Conservation (phyloP, 805 yeast genomes). For the Lipomyces orientalis region DNA sequence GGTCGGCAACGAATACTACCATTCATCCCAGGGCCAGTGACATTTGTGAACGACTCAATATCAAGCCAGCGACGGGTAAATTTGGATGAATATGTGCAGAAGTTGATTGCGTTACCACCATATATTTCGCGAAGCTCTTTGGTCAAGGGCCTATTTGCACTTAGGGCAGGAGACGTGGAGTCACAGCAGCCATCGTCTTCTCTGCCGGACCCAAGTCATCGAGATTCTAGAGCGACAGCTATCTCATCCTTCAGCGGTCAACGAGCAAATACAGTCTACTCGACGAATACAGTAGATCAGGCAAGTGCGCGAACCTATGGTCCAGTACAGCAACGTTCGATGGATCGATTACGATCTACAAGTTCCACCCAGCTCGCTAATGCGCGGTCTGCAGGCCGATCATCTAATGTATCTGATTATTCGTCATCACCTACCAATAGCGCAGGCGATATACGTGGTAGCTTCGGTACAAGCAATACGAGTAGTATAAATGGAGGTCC, state of each 20-base stretch:
- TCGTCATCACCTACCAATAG: conserved; percentile 21
- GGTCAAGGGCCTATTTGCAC: conserved; percentile 73
- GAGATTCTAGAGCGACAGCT: conserved; percentile 9
- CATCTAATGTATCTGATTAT: conserved; percentile 7
- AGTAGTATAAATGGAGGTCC: conserved; percentile 13
- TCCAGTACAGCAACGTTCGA: conserved; percentile 11
- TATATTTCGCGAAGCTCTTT: conserved; percentile 53
- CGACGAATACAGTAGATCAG: neutral
- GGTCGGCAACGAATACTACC: conserved; percentile 83
- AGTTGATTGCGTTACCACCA: conserved; percentile 71
- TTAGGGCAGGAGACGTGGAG: conserved; percentile 69
- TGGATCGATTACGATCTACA: conserved; percentile 19
- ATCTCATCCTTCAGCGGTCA: neutral
- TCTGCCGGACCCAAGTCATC: conserved; percentile 45
- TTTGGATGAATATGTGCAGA: conserved; percentile 61
- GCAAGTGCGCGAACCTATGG: conserved; percentile 5
- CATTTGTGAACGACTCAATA: conserved; percentile 82
- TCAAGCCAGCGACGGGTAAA: conserved; percentile 61
- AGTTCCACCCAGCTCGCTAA: conserved; percentile 4
- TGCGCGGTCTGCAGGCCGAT: neutral
- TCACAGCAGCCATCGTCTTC: conserved; percentile 42
- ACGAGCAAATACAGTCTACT: conserved; percentile 4
- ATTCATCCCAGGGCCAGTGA: conserved; percentile 93
- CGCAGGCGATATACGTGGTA: conserved; percentile 9
- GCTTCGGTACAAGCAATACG: conserved; percentile 16